Percentiles rank a stretch among this genome's conserved stretches.
Evolutionary conservation across 805 yeast genomes (phyloP).

Genomic region (Metschnikowia santaceciliae): DNA sequence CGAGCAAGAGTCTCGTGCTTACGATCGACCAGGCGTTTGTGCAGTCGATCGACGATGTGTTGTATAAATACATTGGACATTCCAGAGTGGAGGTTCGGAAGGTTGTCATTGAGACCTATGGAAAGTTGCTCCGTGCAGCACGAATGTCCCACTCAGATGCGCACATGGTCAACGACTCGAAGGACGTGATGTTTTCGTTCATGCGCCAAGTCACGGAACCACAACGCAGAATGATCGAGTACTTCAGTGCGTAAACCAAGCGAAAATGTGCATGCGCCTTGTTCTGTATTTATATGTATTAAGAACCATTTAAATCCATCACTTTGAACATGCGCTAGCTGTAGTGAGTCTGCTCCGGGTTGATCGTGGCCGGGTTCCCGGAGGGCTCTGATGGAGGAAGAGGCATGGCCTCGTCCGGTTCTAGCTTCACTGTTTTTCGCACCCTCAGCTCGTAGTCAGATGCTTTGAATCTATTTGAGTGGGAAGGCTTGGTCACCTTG

Average conservation of each 20-base stretch:
- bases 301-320: background rate
- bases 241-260: conserved; percentile 28
- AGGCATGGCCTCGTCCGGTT: conserved; percentile 4
- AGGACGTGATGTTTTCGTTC: background rate
- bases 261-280: background rate
- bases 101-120: conserved; percentile 35
- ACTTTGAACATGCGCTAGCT: background rate
- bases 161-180: background rate
- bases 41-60: conserved; percentile 24
- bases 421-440: conserved; percentile 8
- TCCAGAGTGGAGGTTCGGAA: conserved; percentile 36
- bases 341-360: conserved; percentile 1
- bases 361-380: background rate
- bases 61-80: conserved; percentile 26
- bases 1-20: conserved; percentile 17
- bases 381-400: conserved; percentile 10
- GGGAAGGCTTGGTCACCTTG: conserved; percentile 13
- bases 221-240: conserved; percentile 46
- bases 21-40: conserved; percentile 19
- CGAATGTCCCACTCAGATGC: conserved; percentile 4
- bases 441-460: conserved; percentile 9
- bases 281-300: background rate
- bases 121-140: conserved; percentile 26
- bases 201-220: conserved; percentile 27
- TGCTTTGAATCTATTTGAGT: background rate